phyloP scores from a whole-genome alignment of 495 filamentous ascomycete species.

The Penicillium crystallinum region DNA sequence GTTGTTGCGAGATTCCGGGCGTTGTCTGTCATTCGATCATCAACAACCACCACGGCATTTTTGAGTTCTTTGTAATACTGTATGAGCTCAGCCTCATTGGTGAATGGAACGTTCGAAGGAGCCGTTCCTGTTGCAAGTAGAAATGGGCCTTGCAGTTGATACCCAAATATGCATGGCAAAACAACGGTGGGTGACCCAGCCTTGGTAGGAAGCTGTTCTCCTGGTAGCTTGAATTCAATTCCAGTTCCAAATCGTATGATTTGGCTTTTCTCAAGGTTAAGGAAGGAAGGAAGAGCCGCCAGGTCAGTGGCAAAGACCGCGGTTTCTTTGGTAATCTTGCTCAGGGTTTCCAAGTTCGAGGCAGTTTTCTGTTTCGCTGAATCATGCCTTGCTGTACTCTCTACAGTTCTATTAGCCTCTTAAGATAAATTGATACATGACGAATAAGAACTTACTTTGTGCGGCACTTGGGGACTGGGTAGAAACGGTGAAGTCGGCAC shows the following conservation, averaged over 20 bases:
- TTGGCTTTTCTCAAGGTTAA: background rate
- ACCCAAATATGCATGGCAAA: background rate
- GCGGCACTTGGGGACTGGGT: background rate
- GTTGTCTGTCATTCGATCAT: slow-evolving; percentile 25
- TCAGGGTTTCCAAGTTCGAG: background rate
- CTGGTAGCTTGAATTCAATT: background rate
- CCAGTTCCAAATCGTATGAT: background rate
- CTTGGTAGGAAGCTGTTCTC: background rate
- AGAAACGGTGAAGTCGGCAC: background rate
- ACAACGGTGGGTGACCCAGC: background rate
- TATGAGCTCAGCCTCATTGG: background rate
- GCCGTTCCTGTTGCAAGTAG: background rate
- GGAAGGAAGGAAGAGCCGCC: background rate
- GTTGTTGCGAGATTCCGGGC: slow-evolving; percentile 17
- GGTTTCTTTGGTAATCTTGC: background rate
- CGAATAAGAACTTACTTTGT: background rate
- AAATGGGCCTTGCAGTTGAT: background rate
- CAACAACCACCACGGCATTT: slow-evolving; percentile 15
- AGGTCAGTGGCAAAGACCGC: background rate
- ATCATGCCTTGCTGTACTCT: background rate
- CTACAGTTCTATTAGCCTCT: background rate
- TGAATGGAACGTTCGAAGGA: background rate
- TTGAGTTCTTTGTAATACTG: background rate
- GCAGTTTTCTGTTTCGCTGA: background rate
- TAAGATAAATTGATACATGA: background rate